These are phyloP conservation scores for Entomortierella beljakovae DNA, from an alignment of 192 early-diverging fungal genomes.

Conservation along the genomic window DNA sequence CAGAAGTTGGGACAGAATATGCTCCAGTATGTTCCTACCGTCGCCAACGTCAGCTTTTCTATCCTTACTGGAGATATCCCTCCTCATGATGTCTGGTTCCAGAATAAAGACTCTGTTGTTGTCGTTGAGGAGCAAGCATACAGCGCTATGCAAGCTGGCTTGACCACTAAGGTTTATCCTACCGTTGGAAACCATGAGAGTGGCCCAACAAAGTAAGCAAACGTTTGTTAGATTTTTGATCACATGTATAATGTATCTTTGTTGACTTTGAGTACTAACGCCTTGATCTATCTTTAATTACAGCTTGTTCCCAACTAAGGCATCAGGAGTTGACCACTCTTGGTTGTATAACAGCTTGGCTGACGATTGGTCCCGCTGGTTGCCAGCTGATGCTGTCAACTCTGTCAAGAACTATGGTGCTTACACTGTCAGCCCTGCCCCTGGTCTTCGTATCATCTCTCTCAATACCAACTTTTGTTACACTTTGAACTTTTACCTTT, in stretches of 20 bases:
- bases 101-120: slow-evolving; percentile 52
- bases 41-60: slow-evolving; percentile 55
- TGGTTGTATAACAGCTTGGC: slow-evolving; percentile 64
- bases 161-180: slow-evolving; percentile 57
- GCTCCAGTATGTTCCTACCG: slow-evolving; percentile 58
- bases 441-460: slow-evolving; percentile 61
- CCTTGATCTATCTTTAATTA: background rate
- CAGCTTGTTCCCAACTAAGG: slow-evolving; percentile 46
- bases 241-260: too few species aligned
- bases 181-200: slow-evolving; percentile 68
- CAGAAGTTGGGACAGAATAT: slow-evolving; percentile 58
- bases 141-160: slow-evolving; percentile 35
- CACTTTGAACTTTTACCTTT: slow-evolving; percentile 65
- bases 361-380: slow-evolving; percentile 64
- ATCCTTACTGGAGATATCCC: slow-evolving; percentile 70
- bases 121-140: slow-evolving; percentile 54
- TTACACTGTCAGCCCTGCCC: slow-evolving; percentile 59
- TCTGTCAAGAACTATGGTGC: slow-evolving; percentile 59
- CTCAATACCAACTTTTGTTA: slow-evolving; percentile 73
- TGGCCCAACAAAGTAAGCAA: slow-evolving; percentile 56
- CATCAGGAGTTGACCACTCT: slow-evolving; percentile 38
- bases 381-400: slow-evolving; percentile 51
- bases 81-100: slow-evolving; percentile 66
- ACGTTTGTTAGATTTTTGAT: too few species aligned
- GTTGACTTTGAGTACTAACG: background rate